These are phyloP conservation scores for Sclerotinia glacialis DNA, from an alignment of 2,329 filamentous ascomycete genomes.

Conservation along the genomic window DNA sequence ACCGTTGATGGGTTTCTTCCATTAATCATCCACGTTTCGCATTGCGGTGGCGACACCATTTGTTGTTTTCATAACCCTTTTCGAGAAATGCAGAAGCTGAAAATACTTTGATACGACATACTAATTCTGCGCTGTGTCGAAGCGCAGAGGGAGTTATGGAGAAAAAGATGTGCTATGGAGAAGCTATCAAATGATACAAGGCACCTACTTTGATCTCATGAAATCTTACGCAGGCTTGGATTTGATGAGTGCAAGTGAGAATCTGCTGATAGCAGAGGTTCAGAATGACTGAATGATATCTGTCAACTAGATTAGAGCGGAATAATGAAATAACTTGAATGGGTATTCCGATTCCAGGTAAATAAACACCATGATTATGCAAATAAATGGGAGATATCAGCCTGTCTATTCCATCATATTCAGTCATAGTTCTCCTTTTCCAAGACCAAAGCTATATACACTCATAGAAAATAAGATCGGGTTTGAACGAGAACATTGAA, in stretches of 20 bases:
- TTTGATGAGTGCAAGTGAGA: not conserved
- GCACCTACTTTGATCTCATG: not conserved
- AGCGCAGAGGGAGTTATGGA: not conserved
- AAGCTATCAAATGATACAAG: not conserved
- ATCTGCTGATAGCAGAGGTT: not conserved
- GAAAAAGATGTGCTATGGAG: not conserved
- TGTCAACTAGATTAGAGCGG: no score
- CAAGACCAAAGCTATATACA: no score
- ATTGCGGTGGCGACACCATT: not conserved
- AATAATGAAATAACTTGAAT: no score
- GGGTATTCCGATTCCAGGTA: not conserved
- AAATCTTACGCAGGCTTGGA: not conserved
- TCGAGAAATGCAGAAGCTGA: not conserved
- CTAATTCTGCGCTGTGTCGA: not conserved
- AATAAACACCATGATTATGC: not conserved
- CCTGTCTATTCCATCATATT: not conserved
- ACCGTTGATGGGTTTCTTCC: not conserved
- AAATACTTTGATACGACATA: not conserved
- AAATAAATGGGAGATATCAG: not conserved
- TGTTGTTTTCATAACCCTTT: not conserved
- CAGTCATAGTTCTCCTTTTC: not conserved
- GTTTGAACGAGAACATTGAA: not conserved
- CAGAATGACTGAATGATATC: not conserved
- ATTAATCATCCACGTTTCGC: not conserved
- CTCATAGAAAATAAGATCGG: not conserved